Evolutionary conservation across 257 asterid species (phyloP).

Genomic region (Fraxinus cuspidata): DNA sequence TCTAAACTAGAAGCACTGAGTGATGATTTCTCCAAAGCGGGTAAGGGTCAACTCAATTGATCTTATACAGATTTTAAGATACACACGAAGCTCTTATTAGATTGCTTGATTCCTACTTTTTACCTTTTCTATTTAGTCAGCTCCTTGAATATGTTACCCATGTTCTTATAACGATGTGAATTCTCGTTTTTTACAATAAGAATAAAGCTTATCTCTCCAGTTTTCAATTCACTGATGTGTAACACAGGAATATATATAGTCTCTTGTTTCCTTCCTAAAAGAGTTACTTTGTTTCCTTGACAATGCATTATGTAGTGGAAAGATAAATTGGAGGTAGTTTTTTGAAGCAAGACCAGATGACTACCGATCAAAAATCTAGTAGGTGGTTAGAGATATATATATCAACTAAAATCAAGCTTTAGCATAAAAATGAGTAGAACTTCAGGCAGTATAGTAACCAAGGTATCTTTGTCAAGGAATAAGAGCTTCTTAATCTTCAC

Average conservation of each 20-base stretch:
- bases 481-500: constrained; percentile 6
- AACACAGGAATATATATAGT: neutral
- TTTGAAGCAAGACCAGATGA: neutral
- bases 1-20: constrained; percentile 63
- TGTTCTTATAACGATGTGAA: neutral
- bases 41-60: constrained; percentile 38
- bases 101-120: neutral
- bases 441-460: neutral
- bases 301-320: constrained; percentile 4
- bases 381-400: constrained; percentile 4
- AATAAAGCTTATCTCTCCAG: neutral
- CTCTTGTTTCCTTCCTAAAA: constrained; percentile 8
- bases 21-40: constrained; percentile 66
- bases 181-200: neutral
- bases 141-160: neutral
- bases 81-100: neutral
- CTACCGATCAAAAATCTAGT: neutral
- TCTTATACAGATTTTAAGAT: neutral
- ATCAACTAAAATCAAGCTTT: neutral
- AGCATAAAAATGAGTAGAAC: neutral
- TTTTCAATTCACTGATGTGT: neutral
- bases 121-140: neutral
- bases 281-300: constrained; percentile 3
- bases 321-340: constrained; percentile 1
- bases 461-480: constrained; percentile 4